These are phyloP conservation scores for Monosporozyma aquatica DNA, from an alignment of 805 yeast species.

Conservation along the genomic window DNA sequence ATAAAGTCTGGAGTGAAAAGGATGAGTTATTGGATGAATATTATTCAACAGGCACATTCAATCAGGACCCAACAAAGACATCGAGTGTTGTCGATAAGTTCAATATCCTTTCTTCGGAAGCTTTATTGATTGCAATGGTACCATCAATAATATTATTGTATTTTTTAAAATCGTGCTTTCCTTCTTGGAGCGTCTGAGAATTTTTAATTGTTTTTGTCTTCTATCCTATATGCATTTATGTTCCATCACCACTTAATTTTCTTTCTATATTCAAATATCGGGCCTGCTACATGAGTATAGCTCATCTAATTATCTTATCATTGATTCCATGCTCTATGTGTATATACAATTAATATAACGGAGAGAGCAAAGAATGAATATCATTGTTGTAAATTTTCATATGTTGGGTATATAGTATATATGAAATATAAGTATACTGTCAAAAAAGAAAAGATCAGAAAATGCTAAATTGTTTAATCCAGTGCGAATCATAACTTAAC, in stretches of 20 bases:
- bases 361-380: too few species aligned
- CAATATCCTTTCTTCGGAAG: slow-evolving; percentile 15
- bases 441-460: too few species aligned
- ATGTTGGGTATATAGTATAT: too few species aligned
- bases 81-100: slow-evolving; percentile 18
- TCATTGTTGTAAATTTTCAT: too few species aligned
- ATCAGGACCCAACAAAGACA: slow-evolving; percentile 12
- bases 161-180: slow-evolving; percentile 1
- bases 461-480: too few species aligned
- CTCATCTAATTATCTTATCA: not conserved
- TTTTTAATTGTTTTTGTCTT: not conserved
- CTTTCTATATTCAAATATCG: too few species aligned
- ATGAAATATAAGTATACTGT: too few species aligned
- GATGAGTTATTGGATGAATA: slow-evolving; percentile 61
- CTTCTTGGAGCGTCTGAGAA: not conserved
- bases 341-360: too few species aligned
- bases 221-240: too few species aligned
- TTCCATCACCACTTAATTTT: not conserved
- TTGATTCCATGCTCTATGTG: too few species aligned
- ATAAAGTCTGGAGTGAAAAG: slow-evolving; percentile 64
- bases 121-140: slow-evolving; percentile 11
- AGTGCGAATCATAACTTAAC: slow-evolving; percentile 16
- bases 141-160: slow-evolving; percentile 11
- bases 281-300: too few species aligned
- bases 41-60: slow-evolving; percentile 47